These are phyloP conservation scores for Forsythia suspensa DNA, from an alignment of 257 asterid species.

Conservation along the genomic window DNA sequence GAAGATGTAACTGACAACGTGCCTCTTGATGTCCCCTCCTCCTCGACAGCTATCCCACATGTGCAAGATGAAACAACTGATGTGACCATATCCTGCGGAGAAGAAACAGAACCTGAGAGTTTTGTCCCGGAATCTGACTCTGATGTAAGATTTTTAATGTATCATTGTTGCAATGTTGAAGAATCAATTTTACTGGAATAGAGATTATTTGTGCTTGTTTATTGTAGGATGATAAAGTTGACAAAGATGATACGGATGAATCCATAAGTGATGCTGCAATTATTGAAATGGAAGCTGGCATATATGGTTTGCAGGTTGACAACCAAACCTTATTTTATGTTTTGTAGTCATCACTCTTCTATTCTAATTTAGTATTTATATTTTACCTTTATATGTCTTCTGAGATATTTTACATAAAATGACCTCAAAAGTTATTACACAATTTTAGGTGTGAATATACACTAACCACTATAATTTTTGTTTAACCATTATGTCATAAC, in stretches of 20 bases:
- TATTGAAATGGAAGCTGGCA: conserved; percentile 6
- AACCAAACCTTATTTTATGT: neutral
- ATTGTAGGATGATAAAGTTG: neutral
- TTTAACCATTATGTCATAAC: neutral
- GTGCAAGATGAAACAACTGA: neutral
- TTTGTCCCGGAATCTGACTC: neutral
- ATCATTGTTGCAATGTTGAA: neutral
- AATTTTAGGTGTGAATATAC: neutral
- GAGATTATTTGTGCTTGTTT: neutral
- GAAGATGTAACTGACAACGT: neutral
- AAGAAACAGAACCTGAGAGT: neutral
- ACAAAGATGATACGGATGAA: neutral
- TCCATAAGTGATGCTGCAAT: neutral
- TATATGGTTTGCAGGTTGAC: conserved; percentile 3
- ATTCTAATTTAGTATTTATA: neutral
- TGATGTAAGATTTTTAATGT: neutral
- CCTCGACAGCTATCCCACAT: neutral
- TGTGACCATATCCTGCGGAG: neutral
- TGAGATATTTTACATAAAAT: neutral
- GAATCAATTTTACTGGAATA: neutral
- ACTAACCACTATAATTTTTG: neutral
- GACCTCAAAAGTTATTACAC: neutral
- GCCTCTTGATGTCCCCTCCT: neutral
- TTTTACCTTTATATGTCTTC: neutral
- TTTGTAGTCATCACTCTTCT: neutral